Base-by-base conservation (phyloP, 139 green algal genomes). In the Chlorella sp. region DNA sequence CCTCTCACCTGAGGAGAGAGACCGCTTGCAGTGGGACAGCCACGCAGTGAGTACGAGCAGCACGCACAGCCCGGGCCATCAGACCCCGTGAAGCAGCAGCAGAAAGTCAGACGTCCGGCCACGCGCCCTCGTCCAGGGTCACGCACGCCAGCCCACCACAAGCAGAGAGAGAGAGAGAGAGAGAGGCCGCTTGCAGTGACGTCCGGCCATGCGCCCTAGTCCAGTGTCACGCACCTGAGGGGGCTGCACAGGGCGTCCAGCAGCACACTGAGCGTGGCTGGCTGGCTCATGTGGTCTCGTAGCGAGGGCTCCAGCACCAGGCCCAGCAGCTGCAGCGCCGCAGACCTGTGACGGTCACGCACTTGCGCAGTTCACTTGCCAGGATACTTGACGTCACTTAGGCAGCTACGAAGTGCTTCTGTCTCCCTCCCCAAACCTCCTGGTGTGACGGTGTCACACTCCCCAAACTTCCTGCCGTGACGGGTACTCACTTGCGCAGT, bases 291-390 rank as follows among this genome's bases (percentile, higher is more conserved):
- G 26, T 72, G 49, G 10, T 60, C 72, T 32, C 77, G 63, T 65
- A 88, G 77, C 2, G 70, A 64, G 17, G 72, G 76, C 42, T 78
- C 75, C 5, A 29, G 61, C 23, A 73, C 67, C 65, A 88, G 80
- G 27, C 62, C 77, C 49, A 83, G 32, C 72, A 88, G 73, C 77
- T 88, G 80, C 73, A 85, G 80, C 4, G 80, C 77, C 2, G 80
- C 75, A 0, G 77, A 82, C 24, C 83, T 72, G 42, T 49, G 22
- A n/a, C 27, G 4, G 17, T n/a, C 55, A 42, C 62, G 5, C 62
- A 68, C 30, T n/a, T 49, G 59, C 59, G 59, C 26, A 64, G 59
- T 20, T 64, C 59, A 64, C 14, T 29, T 64, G 59, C 42, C 42
- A 10, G 17, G 42, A 55, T 24, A 24, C 10, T 55, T 55, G 10